Conservation (phyloP, 2,329 filamentous ascomycete species). For the Scorias spongiosa region DNA sequence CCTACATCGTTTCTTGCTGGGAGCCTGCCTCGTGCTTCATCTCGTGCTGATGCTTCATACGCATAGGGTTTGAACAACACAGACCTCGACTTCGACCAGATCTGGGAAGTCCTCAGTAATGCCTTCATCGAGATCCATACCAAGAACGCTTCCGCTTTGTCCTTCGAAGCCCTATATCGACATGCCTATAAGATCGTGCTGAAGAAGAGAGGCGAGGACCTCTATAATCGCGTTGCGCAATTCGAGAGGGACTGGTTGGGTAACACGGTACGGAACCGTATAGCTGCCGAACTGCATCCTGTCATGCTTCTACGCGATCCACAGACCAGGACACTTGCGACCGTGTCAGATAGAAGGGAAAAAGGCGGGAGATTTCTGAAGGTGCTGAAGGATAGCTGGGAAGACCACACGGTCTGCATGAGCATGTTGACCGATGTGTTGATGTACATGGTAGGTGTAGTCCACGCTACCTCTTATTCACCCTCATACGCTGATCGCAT, state of each 20-base stretch:
- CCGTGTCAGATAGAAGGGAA: constrained; percentile 62
- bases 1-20: no score
- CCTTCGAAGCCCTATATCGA: constrained; percentile 91
- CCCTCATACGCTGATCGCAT: constrained; percentile 9
- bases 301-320: constrained; percentile 42
- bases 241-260: constrained; percentile 75
- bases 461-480: background rate
- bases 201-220: constrained; percentile 64
- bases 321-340: constrained; percentile 28
- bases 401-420: constrained; percentile 71
- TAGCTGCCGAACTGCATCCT: constrained; percentile 57
- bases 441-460: constrained; percentile 64
- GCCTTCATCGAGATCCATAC: constrained; percentile 80
- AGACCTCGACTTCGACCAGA: constrained; percentile 66
- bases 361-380: constrained; percentile 73
- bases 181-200: constrained; percentile 88
- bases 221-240: constrained; percentile 66
- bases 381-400: constrained; percentile 63
- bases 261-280: constrained; percentile 53
- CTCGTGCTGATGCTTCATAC: background rate
- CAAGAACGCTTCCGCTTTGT: constrained; percentile 76
- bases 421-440: constrained; percentile 89
- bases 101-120: constrained; percentile 61
- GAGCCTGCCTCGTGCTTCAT: no score
- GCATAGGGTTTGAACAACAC: constrained; percentile 43